A percentile compares a stretch with the other conserved stretches of the same genome.
Conservation (phyloP, 345 rosid species). For the Eucalyptus cladocalyx region DNA sequence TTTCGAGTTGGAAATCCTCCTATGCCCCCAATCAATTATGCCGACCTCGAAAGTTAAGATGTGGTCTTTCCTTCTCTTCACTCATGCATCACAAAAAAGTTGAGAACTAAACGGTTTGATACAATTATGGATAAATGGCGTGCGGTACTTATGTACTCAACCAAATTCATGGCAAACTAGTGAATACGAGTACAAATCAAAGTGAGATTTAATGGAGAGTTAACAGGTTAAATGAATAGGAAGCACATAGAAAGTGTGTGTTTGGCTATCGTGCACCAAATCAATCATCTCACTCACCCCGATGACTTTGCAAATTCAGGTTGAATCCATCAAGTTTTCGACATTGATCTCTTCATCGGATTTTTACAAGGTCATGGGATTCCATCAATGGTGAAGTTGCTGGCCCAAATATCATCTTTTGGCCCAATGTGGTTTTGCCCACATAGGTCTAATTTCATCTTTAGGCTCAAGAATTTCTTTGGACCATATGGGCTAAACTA, state of each 20-base stretch:
- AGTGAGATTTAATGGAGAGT: background rate
- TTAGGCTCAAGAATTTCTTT: background rate
- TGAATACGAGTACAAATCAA: background rate
- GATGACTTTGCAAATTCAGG: background rate
- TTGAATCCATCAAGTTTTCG: background rate
- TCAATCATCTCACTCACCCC: background rate
- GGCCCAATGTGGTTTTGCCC: background rate
- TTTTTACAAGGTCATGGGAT: background rate
- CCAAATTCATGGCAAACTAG: background rate
- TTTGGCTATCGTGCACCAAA: background rate
- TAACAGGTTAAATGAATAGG: background rate
- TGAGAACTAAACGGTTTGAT: background rate
- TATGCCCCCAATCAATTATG: background rate
- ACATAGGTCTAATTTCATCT: background rate
- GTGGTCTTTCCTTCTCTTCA: background rate
- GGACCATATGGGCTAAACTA: background rate
- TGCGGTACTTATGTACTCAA: background rate
- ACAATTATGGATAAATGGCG: background rate
- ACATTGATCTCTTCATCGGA: background rate
- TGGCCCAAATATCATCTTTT: background rate
- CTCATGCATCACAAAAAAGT: background rate
- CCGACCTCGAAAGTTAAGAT: background rate
- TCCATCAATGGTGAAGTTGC: background rate
- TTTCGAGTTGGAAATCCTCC: background rate
- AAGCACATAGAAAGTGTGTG: background rate